These are phyloP conservation scores for Podila epicladia DNA, from an alignment of 192 early-diverging fungal genomes.

Conservation along the genomic window DNA sequence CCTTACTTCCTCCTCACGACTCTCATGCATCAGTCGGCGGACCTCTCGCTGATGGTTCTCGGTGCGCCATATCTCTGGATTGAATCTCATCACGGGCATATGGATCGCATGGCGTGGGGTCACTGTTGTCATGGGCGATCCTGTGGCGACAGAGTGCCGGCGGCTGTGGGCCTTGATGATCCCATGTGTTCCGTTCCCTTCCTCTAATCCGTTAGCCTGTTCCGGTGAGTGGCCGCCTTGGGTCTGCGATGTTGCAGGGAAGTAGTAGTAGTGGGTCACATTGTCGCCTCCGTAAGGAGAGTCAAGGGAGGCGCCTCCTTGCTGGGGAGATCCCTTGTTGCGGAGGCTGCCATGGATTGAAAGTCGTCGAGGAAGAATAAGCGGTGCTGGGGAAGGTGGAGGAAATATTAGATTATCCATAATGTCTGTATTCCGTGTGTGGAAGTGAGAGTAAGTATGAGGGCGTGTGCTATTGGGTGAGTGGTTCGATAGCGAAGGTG, in stretches of 20 bases:
- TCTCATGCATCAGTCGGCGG: conserved; percentile 28
- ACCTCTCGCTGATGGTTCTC: conserved; percentile 42
- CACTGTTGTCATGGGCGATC: conserved; percentile 11
- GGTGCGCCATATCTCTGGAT: conserved; percentile 31
- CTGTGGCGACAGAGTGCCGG: conserved; percentile 20
- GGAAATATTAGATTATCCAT: conserved; percentile 35
- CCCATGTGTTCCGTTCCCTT: neutral
- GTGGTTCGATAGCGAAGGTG: neutral
- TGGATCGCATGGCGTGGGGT: conserved; percentile 36
- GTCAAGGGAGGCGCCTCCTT: neutral
- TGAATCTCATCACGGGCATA: conserved; percentile 43
- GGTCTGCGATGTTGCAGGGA: neutral
- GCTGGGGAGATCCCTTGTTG: neutral
- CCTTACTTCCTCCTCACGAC: conserved; percentile 29
- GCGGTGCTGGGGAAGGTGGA: conserved; percentile 9
- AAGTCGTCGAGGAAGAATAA: conserved; percentile 30
- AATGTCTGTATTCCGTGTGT: neutral
- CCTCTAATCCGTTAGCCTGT: neutral
- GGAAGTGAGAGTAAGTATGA: neutral
- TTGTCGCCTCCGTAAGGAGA: neutral
- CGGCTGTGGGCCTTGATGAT: neutral
- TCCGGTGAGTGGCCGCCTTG: neutral
- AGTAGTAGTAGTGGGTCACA: conserved; percentile 6
- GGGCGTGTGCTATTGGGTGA: neutral
- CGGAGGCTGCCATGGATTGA: conserved; percentile 8